A percentile compares a stretch with the other conserved stretches of the same genome.
phyloP scores from a whole-genome alignment of 192 early-diverging fungal species.

The Coemansia reversa region DNA sequence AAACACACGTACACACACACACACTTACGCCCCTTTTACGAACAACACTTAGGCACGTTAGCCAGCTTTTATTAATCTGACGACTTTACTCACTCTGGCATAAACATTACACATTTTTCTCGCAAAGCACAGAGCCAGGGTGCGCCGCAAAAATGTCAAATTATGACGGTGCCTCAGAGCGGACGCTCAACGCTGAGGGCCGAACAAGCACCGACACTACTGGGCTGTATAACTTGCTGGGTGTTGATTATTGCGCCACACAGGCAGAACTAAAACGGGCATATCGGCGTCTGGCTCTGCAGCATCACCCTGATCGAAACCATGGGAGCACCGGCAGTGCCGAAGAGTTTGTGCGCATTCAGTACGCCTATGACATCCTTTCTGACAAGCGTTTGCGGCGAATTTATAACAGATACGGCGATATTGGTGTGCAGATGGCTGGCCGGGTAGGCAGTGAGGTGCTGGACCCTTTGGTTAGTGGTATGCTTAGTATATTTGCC shows the following conservation, averaged over 20 bases:
- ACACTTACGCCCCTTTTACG: neutral
- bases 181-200: slow-evolving; percentile 16
- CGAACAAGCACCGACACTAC: slow-evolving; percentile 37
- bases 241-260: slow-evolving; percentile 63
- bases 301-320: slow-evolving; percentile 92
- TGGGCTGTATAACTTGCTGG: slow-evolving; percentile 87
- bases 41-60: neutral
- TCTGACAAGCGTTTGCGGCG: slow-evolving; percentile 76
- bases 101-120: neutral
- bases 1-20: too few species aligned
- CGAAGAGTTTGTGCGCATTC: slow-evolving; percentile 78
- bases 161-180: slow-evolving; percentile 33
- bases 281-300: slow-evolving; percentile 76
- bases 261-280: slow-evolving; percentile 79
- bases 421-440: slow-evolving; percentile 74
- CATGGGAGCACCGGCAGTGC: slow-evolving; percentile 63
- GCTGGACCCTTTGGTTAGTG: slow-evolving; percentile 67
- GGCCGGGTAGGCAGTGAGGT: slow-evolving; percentile 65
- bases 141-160: slow-evolving; percentile 2
- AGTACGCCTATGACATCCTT: slow-evolving; percentile 79
- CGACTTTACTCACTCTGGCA: neutral
- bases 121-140: neutral
- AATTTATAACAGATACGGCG: slow-evolving; percentile 90
- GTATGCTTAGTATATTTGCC: slow-evolving; percentile 62
- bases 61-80: neutral